A percentile compares a stretch with the other conserved stretches of the same genome.
Conservation (phyloP, 352 stramenopile species). For the Phytophthora litchii region DNA sequence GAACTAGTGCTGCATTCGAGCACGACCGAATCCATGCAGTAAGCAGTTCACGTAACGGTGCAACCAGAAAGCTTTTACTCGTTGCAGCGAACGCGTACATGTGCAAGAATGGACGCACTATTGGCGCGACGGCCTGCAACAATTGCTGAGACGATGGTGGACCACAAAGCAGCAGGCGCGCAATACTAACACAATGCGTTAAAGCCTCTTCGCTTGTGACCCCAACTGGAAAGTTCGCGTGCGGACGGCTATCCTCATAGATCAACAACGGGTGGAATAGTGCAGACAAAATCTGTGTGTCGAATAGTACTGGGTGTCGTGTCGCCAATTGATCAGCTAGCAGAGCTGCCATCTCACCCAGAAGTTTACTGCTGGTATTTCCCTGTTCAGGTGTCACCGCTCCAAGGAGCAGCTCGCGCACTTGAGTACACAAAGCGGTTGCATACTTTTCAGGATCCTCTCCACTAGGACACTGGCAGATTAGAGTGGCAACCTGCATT, state of each 20-base stretch:
- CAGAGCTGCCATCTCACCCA: conserved; percentile 75
- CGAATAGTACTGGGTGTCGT: conserved; percentile 49
- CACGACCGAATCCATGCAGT: conserved; percentile 57
- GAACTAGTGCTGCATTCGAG: conserved; percentile 41
- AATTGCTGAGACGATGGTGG: conserved; percentile 64
- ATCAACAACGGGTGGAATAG: conserved; percentile 71
- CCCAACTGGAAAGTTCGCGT: not conserved
- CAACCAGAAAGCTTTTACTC: conserved; percentile 68
- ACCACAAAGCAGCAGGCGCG: conserved; percentile 68
- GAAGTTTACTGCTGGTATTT: conserved; percentile 68
- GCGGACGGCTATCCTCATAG: conserved; percentile 49
- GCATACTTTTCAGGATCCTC: conserved; percentile 54
- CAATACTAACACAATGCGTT: conserved; percentile 53
- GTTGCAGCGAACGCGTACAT: conserved; percentile 67
- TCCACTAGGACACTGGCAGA: conserved; percentile 67
- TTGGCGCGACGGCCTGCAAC: conserved; percentile 46
- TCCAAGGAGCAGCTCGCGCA: conserved; percentile 54
- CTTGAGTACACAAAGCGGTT: conserved; percentile 53
- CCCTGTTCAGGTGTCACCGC: conserved; percentile 42
- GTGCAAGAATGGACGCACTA: conserved; percentile 72
- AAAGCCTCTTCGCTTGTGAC: conserved; percentile 53
- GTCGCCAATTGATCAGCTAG: conserved; percentile 61
- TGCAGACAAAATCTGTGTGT: conserved; percentile 54
- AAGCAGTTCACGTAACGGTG: conserved; percentile 25
- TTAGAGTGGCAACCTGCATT: conserved; percentile 80